Base-by-base conservation (phyloP, 768 basidiomycete species). In the Infundibulicybe gibba region DNA sequence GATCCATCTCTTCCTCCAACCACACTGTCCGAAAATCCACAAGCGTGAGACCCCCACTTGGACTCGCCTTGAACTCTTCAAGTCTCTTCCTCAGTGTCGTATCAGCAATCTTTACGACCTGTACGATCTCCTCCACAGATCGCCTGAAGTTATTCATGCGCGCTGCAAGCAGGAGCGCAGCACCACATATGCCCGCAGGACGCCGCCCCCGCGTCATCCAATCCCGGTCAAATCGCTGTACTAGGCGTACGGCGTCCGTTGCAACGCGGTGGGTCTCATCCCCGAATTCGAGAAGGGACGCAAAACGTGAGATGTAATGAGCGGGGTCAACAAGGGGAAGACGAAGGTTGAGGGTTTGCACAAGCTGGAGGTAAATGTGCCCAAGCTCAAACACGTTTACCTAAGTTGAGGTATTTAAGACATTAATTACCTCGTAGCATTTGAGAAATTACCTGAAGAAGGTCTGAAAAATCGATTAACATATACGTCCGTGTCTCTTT, bases 41-140 rank as follows among this genome's bases (percentile, higher is more conserved):
- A 43, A 99, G 71, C 1, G 93, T 94, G 57, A 97, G 67, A 32
- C 76, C 75, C 11, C 90, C 93, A 57, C 88, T 91, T 0, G 87
- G 84, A 2, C 94, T 97, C 54, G 80, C 81, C 61, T 85, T 90
- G 74, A 99, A 99, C 68, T 99, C 97, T 19, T 94, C 89, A 13
- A 99, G 70, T 14, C 97, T 81, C 65, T 95, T 97, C 68, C 85
- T 84, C 37, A 99, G 67, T 3, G 97, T 99, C 10, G 84, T 85
- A 58, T 97, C 94, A n/a, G 94, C 92, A 54, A 97, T 97, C 69
- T 98, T 99, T 54, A 98, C 97, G 13, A 99, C 94, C 61, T 99
- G 97, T 15, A 97, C 94, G 40, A 99, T 89, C 65, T 99, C 97
- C 60, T 94, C 90, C 10, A 97, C 77, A 19, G 87, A 90, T 40